These are phyloP conservation scores for Cymbopogon citratus DNA, from an alignment of 176 grass and related monocot species.

Conservation along the genomic window DNA sequence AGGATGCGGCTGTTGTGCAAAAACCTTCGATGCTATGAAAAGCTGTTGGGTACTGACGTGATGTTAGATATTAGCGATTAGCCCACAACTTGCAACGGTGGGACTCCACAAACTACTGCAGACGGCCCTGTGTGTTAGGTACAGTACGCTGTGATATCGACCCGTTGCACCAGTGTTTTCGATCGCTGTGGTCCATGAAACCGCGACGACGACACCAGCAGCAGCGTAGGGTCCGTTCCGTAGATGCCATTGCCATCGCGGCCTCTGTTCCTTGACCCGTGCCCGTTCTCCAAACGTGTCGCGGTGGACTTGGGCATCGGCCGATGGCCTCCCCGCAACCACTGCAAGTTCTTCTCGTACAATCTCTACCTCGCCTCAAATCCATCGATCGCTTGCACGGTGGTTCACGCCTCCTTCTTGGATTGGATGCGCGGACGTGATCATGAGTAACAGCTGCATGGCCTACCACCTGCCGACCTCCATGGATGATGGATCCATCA, in stretches of 20 bases:
- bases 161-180: not conserved
- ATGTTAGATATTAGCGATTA: no score
- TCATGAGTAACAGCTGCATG: constrained; percentile 5
- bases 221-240: not conserved
- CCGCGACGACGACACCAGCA: no score
- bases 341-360: not conserved
- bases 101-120: not conserved
- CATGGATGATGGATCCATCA: constrained; percentile 7
- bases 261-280: not conserved
- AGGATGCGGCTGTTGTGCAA: not conserved
- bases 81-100: not conserved
- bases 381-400: constrained; percentile 10
- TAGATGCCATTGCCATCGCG: not conserved
- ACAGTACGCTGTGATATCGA: not conserved
- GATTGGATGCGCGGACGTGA: constrained; percentile 34
- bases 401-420: constrained; percentile 36
- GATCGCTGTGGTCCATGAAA: not conserved
- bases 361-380: not conserved
- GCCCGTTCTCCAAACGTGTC: not conserved
- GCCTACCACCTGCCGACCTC: constrained; percentile 32
- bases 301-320: not conserved
- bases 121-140: not conserved
- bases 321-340: constrained; percentile 13
- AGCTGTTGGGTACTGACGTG: not conserved
- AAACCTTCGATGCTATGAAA: not conserved